phyloP scores from a whole-genome alignment of 2,329 filamentous ascomycete genomes.

The Exophiala lecanii-corni region DNA sequence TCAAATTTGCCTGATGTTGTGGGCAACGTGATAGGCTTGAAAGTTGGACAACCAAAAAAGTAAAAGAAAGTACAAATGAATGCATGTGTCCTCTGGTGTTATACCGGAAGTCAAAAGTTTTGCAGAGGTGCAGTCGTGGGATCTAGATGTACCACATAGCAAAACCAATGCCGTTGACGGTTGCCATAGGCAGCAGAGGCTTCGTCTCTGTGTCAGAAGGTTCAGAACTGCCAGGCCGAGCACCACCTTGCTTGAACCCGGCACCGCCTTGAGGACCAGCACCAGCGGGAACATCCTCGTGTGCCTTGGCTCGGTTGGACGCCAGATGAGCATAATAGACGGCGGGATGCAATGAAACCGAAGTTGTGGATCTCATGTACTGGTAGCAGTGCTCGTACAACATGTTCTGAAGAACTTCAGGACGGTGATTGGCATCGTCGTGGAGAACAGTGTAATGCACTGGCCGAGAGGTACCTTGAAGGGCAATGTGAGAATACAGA shows the following conservation, averaged over 20 bases:
- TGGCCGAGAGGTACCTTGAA: slow-evolving; percentile 89
- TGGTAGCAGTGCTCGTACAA: slow-evolving; percentile 95
- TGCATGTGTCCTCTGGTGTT: not conserved
- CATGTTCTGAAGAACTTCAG: slow-evolving; percentile 74
- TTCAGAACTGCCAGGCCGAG: slow-evolving; percentile 27
- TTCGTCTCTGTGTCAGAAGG: slow-evolving; percentile 30
- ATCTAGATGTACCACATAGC: slow-evolving; percentile 39
- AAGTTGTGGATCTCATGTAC: slow-evolving; percentile 85
- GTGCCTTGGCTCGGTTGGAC: slow-evolving; percentile 70
- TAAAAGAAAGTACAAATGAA: not conserved
- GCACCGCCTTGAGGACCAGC: slow-evolving; percentile 39
- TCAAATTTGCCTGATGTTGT: not conserved
- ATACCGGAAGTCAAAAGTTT: not conserved
- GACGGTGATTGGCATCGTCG: slow-evolving; percentile 67
- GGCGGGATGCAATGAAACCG: slow-evolving; percentile 79
- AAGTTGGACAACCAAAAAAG: not conserved
- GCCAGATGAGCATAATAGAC: slow-evolving; percentile 96
- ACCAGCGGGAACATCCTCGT: slow-evolving; percentile 53
- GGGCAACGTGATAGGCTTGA: not conserved
- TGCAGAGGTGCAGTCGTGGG: not conserved
- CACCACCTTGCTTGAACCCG: slow-evolving; percentile 32
- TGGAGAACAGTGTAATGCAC: slow-evolving; percentile 87
- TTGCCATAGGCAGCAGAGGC: slow-evolving; percentile 34
- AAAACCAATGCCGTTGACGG: slow-evolving; percentile 21
- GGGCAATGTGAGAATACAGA: slow-evolving; percentile 66